These are phyloP conservation scores for Lyophyllum atratum DNA, from an alignment of 768 basidiomycete species.

Conservation along the genomic window DNA sequence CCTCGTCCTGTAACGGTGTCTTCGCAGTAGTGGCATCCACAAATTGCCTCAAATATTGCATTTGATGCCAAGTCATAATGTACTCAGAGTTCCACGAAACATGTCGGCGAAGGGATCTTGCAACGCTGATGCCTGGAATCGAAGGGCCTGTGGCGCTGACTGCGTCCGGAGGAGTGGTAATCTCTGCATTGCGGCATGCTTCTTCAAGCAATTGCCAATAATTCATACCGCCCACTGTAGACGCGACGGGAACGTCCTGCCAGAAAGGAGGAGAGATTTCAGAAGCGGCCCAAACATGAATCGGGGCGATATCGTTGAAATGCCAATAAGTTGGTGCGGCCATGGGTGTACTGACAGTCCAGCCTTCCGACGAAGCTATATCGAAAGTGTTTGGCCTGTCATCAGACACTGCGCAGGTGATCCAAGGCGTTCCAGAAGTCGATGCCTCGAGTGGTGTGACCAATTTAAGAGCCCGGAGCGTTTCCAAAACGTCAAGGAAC, in stretches of 20 bases:
- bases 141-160: constrained; percentile 23
- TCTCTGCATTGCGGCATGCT: constrained; percentile 42
- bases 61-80: constrained; percentile 67
- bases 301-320: constrained; percentile 53
- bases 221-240: constrained; percentile 35
- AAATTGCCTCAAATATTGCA: constrained; percentile 59
- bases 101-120: constrained; percentile 56
- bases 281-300: constrained; percentile 61
- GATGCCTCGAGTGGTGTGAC: constrained; percentile 58
- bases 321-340: constrained; percentile 66
- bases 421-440: constrained; percentile 38
- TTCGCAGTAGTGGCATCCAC: constrained; percentile 40
- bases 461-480: constrained; percentile 59
- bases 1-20: constrained; percentile 52
- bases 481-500: constrained; percentile 61
- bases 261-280: constrained; percentile 55
- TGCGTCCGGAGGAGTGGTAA: constrained; percentile 19
- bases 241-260: constrained; percentile 46
- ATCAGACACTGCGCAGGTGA: constrained; percentile 45
- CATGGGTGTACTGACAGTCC: constrained; percentile 44
- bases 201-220: constrained; percentile 64
- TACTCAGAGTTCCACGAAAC: constrained; percentile 66
- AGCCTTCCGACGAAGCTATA: constrained; percentile 39
- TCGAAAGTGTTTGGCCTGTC: constrained; percentile 51
- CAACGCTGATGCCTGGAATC: constrained; percentile 30